Base-by-base conservation (phyloP, 2,329 filamentous ascomycete species). In the Penicillium sp. region DNA sequence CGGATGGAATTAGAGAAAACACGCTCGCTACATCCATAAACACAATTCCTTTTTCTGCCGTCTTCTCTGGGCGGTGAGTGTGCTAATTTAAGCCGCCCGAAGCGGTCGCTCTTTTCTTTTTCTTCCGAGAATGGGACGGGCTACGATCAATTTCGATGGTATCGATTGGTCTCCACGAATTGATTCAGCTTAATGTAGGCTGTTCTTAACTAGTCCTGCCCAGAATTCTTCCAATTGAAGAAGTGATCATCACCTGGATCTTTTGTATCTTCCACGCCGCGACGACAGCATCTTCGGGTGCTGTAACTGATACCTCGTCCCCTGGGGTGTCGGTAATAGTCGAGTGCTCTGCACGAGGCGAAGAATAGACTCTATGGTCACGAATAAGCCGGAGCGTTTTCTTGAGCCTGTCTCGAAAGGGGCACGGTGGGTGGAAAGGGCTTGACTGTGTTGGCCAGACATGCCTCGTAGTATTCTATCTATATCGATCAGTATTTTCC, bases 361-460 rank as follows among this genome's bases (percentile, higher is more conserved):
- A 73, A 94, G 77, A 94, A 66, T 64, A 39, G 77, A 76, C 25
- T 27, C 50, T 33, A 54, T 59, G 84, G 86, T 86, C 85, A 82
- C 86, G 83, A 94, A 92, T 95, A 95, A 95, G 89, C 89, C 88
- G 89, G 89, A 94, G 88, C 85, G 79, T 78, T 81, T 82, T 81
- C 80, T 89, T 82, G 77, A 85, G 81, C 79, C 79, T 74, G 73
- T 72, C 69, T 77, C 72, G 85, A 94, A 70, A 93, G 84, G 78
- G 73, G 64, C 64, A 68, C 72, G 80, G 79, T 84, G 85, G 51
- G 80, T 95, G 84, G 86, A 82, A 79, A 81, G 76, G 72, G 86
- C 78, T 94, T 95, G 89, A 94, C 86, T 95, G 86, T 85, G 85
- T 79, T 81, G 84, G 77, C 82, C 84, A 73, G 68, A 92, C 85